Conservation (phyloP, 768 basidiomycete species). For the Leccinellum luteum region DNA sequence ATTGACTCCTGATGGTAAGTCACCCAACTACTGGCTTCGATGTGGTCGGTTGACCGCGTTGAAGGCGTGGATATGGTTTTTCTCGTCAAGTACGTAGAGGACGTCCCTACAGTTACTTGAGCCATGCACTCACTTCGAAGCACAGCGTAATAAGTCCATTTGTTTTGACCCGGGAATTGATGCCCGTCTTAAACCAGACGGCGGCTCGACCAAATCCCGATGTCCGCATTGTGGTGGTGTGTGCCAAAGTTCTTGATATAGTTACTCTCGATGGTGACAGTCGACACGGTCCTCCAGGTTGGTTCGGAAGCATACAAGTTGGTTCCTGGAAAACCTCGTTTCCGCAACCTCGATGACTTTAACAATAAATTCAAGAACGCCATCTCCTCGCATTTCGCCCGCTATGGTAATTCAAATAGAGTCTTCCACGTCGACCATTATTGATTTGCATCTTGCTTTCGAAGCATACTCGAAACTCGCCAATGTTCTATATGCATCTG, state of each 20-base stretch:
- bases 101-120: background rate
- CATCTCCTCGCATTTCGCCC: background rate
- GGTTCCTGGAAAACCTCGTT: constrained; percentile 11
- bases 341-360: constrained; percentile 19
- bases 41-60: background rate
- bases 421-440: rapidly evolving
- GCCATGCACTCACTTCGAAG: background rate
- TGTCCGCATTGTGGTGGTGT: constrained; percentile 59
- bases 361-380: constrained; percentile 34
- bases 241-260: constrained; percentile 11
- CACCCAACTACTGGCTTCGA: background rate
- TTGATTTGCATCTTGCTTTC: background rate
- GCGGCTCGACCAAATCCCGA: constrained; percentile 47
- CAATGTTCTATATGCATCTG: constrained; percentile 45
- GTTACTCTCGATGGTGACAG: background rate
- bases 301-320: constrained; percentile 29
- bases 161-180: constrained; percentile 50
- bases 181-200: constrained; percentile 52
- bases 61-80: constrained; percentile 39
- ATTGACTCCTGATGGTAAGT: constrained; percentile 29
- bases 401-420: background rate
- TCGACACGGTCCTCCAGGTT: constrained; percentile 23
- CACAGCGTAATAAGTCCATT: constrained; percentile 51
- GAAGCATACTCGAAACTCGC: constrained; percentile 53
- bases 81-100: constrained; percentile 42